Base-by-base conservation (phyloP, 495 filamentous ascomycete genomes). In the Talaromyces wortmannii region DNA sequence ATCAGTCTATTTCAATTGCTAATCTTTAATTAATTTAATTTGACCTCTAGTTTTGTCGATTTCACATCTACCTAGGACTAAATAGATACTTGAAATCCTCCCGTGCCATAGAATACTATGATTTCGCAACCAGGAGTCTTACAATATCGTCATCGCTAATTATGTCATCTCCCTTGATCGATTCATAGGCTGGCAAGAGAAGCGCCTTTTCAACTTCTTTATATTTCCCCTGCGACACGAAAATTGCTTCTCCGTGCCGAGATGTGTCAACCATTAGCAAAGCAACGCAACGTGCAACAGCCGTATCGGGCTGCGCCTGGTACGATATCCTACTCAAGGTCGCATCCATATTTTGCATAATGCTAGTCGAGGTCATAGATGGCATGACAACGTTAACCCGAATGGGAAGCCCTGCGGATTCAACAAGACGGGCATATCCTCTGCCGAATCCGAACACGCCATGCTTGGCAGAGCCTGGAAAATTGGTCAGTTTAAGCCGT, bases 361-460 rank as follows among this genome's bases (percentile, higher is more conserved):
- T 61, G 4, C 58, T 63, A n/a, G 71, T 68, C 7, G 57, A 56
- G 0, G 75, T 78, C 73, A 72, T 77, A 13, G 68, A 73, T 12
- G 75, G 73, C 11, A 67, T 63, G 31, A 78, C 53, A 10, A 68
- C 69, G 57, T 78, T 77, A 4, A 77, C 16, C 6, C 73, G 63
- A 30, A 76, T 60, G 17, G 50, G 50, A n/a, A 52, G 32, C 23
- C 50, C 50, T 5, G 61, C 53, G 0, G 30, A 52, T 0, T 57
- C 47, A 11, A 61, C 30, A 11, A 64, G 55, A 4, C 23, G 15
- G 13, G 50, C 57, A 4, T 74, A 32, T 0, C 71, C 71, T 8
- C 68, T 67, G 4, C 72, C 40, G 18, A 76, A 59, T 0, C 70
- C 70, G 17, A 73, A 16, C 10, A 70, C 67, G 0, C 68, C 74